Evolutionary conservation across 1,284 basidiomycete genomes (phyloP).

Genomic region (Exsudoporus floridanus): DNA sequence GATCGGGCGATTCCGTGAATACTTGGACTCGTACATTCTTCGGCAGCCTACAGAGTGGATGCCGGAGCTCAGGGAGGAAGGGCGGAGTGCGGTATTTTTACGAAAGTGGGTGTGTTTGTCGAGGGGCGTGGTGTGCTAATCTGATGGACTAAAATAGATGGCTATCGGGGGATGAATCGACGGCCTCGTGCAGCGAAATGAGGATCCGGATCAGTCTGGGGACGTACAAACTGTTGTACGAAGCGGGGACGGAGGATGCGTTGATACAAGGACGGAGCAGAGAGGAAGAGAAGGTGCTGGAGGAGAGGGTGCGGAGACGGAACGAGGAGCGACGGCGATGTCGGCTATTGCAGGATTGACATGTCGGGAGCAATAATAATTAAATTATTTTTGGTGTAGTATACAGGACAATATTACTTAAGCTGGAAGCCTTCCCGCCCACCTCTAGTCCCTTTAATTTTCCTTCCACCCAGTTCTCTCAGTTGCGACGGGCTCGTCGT

Average conservation of each 20-base stretch:
- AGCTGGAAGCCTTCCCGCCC: slow-evolving; percentile 18
- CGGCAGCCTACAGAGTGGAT: slow-evolving; percentile 70
- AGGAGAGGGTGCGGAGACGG: slow-evolving; percentile 44
- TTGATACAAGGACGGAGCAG: slow-evolving; percentile 40
- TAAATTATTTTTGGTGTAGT: slow-evolving; percentile 16
- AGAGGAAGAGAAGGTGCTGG: slow-evolving; percentile 43
- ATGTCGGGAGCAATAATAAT: not conserved
- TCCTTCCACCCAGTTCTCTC: slow-evolving; percentile 3
- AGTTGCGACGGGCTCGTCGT: slow-evolving; percentile 4
- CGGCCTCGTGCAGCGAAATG: slow-evolving; percentile 41
- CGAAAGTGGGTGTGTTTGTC: slow-evolving; percentile 41
- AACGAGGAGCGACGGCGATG: slow-evolving; percentile 55
- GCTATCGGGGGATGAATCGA: slow-evolving; percentile 30
- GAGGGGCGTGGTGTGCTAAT: slow-evolving; percentile 9
- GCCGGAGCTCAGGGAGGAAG: slow-evolving; percentile 45
- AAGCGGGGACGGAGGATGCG: slow-evolving; percentile 58
- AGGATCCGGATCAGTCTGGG: slow-evolving; percentile 63
- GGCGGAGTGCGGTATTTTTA: slow-evolving; percentile 44
- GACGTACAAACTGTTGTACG: slow-evolving; percentile 76
- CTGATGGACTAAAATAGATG: slow-evolving; percentile 39
- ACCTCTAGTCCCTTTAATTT: slow-evolving; percentile 2
- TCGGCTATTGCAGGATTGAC: slow-evolving; percentile 32
- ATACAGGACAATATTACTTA: slow-evolving; percentile 28
- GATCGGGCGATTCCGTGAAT: slow-evolving; percentile 76
- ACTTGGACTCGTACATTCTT: slow-evolving; percentile 84